These are phyloP conservation scores for Malus hybrid DNA, from an alignment of 331 rosid species.

Conservation along the genomic window DNA sequence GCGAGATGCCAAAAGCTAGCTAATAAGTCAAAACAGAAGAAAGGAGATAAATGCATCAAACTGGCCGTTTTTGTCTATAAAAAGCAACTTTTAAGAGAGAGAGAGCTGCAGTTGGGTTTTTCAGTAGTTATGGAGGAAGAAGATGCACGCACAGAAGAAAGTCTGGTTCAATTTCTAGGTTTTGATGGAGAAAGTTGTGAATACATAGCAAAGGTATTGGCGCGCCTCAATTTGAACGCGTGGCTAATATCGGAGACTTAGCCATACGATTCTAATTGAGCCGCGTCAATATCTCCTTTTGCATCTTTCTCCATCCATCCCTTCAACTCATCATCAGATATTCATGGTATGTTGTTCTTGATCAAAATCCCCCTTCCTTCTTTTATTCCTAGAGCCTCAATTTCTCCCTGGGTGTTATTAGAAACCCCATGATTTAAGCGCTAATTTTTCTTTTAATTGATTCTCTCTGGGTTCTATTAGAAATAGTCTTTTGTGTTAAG, in stretches of 20 bases:
- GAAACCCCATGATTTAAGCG: not conserved
- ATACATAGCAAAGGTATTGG: slow-evolving; percentile 51
- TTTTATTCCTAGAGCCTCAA: no score
- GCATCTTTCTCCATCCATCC: slow-evolving; percentile 28
- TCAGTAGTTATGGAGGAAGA: slow-evolving; percentile 8
- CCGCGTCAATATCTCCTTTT: slow-evolving; percentile 90
- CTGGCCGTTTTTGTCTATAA: not conserved
- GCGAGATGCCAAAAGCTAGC: not conserved
- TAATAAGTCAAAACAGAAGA: not conserved
- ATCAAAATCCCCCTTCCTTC: not conserved
- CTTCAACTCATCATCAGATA: not conserved
- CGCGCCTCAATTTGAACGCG: slow-evolving; percentile 75
- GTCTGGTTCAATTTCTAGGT: not conserved
- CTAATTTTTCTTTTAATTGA: no score
- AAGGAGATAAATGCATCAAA: not conserved
- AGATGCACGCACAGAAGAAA: not conserved
- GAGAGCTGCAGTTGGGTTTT: not conserved
- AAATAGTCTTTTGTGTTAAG: no score
- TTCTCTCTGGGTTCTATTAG: no score
- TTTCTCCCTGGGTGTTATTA: not conserved
- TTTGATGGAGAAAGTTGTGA: slow-evolving; percentile 3
- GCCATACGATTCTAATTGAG: slow-evolving; percentile 62
- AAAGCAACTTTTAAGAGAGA: not conserved
- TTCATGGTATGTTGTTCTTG: not conserved
- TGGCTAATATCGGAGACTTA: slow-evolving; percentile 29